phyloP scores from a whole-genome alignment of 352 stramenopile species.

The Peronospora farinosa region DNA sequence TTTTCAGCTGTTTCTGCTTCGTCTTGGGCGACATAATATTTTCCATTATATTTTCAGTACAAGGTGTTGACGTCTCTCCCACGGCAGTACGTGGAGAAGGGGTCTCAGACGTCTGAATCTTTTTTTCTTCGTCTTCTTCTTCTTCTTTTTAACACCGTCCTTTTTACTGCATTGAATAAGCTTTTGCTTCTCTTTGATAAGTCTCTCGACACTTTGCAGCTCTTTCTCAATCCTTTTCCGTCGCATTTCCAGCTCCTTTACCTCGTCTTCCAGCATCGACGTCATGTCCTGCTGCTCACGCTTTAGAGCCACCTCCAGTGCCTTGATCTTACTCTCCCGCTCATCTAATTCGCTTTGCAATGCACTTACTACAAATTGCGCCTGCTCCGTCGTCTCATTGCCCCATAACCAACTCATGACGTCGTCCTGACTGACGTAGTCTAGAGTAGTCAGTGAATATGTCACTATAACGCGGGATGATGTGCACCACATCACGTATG shows the following conservation, averaged over 20 bases:
- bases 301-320: conserved; percentile 62
- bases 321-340: conserved; percentile 74
- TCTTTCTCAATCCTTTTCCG: conserved; percentile 35
- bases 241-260: conserved; percentile 58
- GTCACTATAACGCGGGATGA: neutral
- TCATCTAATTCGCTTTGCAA: conserved; percentile 77
- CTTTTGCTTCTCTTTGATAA: conserved; percentile 62
- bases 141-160: conserved; percentile 38
- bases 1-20: conserved; percentile 33
- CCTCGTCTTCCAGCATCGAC: conserved; percentile 49
- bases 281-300: conserved; percentile 72
- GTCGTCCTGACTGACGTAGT: neutral
- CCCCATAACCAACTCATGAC: conserved; percentile 78
- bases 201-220: conserved; percentile 39
- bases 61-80: conserved; percentile 16
- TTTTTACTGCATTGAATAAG: conserved; percentile 48
- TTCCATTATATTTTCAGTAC: conserved; percentile 7
- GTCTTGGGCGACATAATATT: conserved; percentile 14
- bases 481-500: neutral
- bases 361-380: conserved; percentile 77
- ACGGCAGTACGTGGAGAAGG: conserved; percentile 9
- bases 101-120: conserved; percentile 5
- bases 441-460: neutral
- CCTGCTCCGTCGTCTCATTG: conserved; percentile 82
- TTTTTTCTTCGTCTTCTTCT: conserved; percentile 27